Percentiles rank a stretch among this genome's conserved stretches.
phyloP scores from a whole-genome alignment of 2,329 filamentous ascomycete species.

The Teratosphaeria nubilosa region DNA sequence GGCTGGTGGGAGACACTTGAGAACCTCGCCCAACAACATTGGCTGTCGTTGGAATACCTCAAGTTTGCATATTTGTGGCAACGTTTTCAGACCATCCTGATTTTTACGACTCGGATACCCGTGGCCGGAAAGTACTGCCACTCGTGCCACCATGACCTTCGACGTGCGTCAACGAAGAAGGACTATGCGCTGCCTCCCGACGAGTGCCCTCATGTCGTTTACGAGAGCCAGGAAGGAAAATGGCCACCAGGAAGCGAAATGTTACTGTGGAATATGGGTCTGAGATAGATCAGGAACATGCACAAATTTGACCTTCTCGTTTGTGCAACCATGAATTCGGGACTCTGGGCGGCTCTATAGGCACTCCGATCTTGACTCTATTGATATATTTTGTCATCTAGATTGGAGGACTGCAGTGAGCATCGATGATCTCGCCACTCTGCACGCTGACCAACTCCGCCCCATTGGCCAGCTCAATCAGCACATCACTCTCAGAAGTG shows the following conservation, averaged over 20 bases:
- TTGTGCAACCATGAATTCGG: no score
- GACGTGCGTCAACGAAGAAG: neutral
- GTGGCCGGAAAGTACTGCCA: neutral
- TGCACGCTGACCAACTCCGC: neutral
- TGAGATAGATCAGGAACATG: no score
- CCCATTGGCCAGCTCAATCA: slow-evolving; percentile 1
- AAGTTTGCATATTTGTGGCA: neutral
- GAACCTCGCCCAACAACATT: neutral
- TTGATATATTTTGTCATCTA: neutral
- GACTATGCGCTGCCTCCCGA: neutral
- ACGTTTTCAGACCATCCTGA: neutral
- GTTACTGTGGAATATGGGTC: neutral
- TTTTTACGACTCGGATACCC: neutral
- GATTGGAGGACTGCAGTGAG: neutral
- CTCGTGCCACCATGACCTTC: neutral
- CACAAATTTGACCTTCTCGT: no score
- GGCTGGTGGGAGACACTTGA: neutral
- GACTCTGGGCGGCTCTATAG: no score
- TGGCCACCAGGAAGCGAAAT: neutral
- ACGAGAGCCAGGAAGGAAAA: neutral
- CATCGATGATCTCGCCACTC: neutral
- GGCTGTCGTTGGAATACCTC: neutral
- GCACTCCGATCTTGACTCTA: no score
- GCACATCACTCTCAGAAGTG: neutral
- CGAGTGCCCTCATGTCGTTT: neutral